Conservation (phyloP, 208 protist species). For the Borovskyia barvae region DNA sequence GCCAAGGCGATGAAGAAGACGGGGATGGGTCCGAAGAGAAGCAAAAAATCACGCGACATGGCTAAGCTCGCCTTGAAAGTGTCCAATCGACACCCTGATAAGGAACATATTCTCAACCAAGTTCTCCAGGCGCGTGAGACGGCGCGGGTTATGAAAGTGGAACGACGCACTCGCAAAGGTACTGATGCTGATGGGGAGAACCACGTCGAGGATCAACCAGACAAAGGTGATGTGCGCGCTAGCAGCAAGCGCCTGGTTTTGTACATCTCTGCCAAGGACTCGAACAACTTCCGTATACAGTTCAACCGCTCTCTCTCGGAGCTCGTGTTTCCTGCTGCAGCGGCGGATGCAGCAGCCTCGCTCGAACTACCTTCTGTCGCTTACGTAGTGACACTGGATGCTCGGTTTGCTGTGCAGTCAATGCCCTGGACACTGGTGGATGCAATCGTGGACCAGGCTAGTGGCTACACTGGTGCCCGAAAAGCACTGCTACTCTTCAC, state of each 20-base stretch:
- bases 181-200: conserved; percentile 12
- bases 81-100: conserved; percentile 84
- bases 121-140: conserved; percentile 76
- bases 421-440: conserved; percentile 82
- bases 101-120: conserved; percentile 76
- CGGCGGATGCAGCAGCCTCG: neutral
- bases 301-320: conserved; percentile 69
- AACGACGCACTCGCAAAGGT: conserved; percentile 20
- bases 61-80: conserved; percentile 80
- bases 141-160: conserved; percentile 49
- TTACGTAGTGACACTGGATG: conserved; percentile 82
- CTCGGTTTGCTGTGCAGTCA: conserved; percentile 77
- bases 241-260: conserved; percentile 57
- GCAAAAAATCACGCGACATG: conserved; percentile 73
- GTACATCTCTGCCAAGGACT: conserved; percentile 58
- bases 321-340: conserved; percentile 54
- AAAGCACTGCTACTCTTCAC: conserved; percentile 79
- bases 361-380: conserved; percentile 70
- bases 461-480: conserved; percentile 44
- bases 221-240: conserved; percentile 1
- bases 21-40: conserved; percentile 62
- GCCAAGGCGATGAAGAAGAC: conserved; percentile 80
- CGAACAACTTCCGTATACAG: conserved; percentile 72
- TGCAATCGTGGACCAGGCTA: conserved; percentile 63
- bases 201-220: conserved; percentile 3